phyloP scores from a whole-genome alignment of 495 filamentous ascomycete genomes.

The Xylaria flabelliformis region DNA sequence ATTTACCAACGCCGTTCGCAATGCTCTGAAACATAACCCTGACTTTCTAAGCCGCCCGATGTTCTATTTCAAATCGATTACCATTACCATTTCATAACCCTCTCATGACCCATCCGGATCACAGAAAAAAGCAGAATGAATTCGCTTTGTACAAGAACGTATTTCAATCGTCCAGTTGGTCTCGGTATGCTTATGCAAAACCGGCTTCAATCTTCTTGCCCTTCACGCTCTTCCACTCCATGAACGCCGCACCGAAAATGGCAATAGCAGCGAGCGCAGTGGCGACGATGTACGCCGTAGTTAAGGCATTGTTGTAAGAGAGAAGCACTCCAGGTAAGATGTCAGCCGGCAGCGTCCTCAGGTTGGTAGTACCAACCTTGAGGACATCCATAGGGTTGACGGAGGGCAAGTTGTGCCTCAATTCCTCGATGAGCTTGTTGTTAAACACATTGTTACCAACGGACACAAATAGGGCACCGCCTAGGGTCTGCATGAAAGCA shows the following conservation, averaged over 20 bases:
- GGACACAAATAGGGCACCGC: conserved; percentile 75
- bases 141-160: neutral
- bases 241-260: conserved; percentile 63
- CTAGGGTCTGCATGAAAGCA: conserved; percentile 74
- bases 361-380: conserved; percentile 69
- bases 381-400: conserved; percentile 59
- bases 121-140: neutral
- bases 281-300: conserved; percentile 70
- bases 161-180: neutral
- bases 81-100: conserved; percentile 8
- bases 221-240: conserved; percentile 86
- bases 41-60: neutral
- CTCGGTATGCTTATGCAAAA: conserved; percentile 50
- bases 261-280: conserved; percentile 67
- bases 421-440: conserved; percentile 67
- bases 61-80: neutral
- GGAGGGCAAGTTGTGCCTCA: conserved; percentile 58
- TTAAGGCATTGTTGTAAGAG: conserved; percentile 76
- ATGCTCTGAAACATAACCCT: conserved; percentile 17
- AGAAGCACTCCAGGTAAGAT: conserved; percentile 60
- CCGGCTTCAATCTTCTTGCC: conserved; percentile 76
- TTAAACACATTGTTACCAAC: conserved; percentile 81
- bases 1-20: conserved; percentile 13
- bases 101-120: neutral
- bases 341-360: conserved; percentile 58